Conservation (phyloP, 495 filamentous ascomycete genomes). For the Evernia prunastri region DNA sequence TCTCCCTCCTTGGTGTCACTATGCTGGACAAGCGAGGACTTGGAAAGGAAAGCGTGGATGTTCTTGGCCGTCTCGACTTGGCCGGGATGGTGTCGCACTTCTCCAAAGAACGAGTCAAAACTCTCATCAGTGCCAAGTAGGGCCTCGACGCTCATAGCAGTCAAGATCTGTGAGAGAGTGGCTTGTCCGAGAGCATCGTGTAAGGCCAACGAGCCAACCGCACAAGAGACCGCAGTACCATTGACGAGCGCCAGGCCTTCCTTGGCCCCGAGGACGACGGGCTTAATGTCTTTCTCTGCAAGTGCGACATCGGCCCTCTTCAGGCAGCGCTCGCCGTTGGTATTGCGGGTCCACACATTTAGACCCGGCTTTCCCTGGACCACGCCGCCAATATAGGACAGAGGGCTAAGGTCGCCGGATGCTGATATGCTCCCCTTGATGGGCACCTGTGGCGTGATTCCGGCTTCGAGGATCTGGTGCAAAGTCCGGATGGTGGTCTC, state of each 20-base stretch:
- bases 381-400: conserved; percentile 55
- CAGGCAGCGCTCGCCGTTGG: too few relatives aligned
- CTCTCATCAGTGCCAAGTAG: conserved; percentile 49
- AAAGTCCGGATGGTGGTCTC: conserved; percentile 41
- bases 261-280: too few relatives aligned
- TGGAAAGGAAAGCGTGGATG: conserved; percentile 45
- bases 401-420: conserved; percentile 57
- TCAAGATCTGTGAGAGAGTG: conserved; percentile 51
- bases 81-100: conserved; percentile 53
- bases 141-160: conserved; percentile 38
- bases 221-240: too few relatives aligned
- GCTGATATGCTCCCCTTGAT: conserved; percentile 60
- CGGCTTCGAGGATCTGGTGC: conserved; percentile 39
- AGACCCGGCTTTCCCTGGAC: conserved; percentile 46
- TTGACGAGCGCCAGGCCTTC: too few relatives aligned
- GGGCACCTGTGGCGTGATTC: conserved; percentile 51
- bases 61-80: conserved; percentile 54
- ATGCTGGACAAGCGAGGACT: conserved; percentile 30
- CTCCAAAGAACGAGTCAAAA: conserved; percentile 54
- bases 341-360: too few relatives aligned
- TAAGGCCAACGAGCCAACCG: too few relatives aligned
- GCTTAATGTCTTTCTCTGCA: too few relatives aligned
- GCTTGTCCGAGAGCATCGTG: conserved; percentile 52
- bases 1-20: conserved; percentile 38
- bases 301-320: too few relatives aligned